Base-by-base conservation (phyloP, 2,329 filamentous ascomycete species). In the Capronia coronata region DNA sequence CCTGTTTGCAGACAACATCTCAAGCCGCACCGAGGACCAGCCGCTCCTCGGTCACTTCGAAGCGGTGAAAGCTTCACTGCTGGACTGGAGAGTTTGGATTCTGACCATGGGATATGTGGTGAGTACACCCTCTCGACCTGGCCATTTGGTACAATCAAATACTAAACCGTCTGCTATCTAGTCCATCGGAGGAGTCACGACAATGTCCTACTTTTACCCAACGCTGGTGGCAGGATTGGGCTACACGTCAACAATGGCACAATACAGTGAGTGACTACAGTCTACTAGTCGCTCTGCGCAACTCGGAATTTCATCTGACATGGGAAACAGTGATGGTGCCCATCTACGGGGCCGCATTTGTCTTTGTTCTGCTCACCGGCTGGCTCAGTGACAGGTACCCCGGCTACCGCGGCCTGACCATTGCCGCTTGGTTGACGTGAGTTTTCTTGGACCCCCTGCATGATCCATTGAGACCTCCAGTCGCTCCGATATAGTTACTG, bases 331-430 rank as follows among this genome's bases (percentile, higher is more conserved):
- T 84, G 4, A 81, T 79, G 0, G 77, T 84, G 1, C 80, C 82
- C 0, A 79, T 80, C 0, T 84, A 84, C 52, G 78, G 78, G 0
- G 72, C 83, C 6, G 80, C 79, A 0, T 83, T 82, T 45, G 48
- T 78, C 6, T 72, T 80, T 0, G 84, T 82, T 0, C 60, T 84
- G 2, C 59, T 83, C 2, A 68, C 89, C 2, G 89, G 90, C 0
- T 79, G 73, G 43, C 60, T 81, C 16, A 93, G 86, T 0, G 90
- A 96, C 66, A 77, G 74, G 61, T 57, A 79, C 9, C 75, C 76
- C 27, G 88, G 94, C 62, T 84, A 90, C 3, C 87, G 88, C 62
- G 65, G 75, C 1, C 94, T 91, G 64, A 76, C 82, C 30, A 66
- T 94, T 9, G 67, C 34, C 79, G 84, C 2, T 84, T 91, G 57